Evolutionary conservation across 306 rosid genomes (phyloP), one percentile per base, ranked within the genome.

Genomic region (Benincasa hispida): DNA sequence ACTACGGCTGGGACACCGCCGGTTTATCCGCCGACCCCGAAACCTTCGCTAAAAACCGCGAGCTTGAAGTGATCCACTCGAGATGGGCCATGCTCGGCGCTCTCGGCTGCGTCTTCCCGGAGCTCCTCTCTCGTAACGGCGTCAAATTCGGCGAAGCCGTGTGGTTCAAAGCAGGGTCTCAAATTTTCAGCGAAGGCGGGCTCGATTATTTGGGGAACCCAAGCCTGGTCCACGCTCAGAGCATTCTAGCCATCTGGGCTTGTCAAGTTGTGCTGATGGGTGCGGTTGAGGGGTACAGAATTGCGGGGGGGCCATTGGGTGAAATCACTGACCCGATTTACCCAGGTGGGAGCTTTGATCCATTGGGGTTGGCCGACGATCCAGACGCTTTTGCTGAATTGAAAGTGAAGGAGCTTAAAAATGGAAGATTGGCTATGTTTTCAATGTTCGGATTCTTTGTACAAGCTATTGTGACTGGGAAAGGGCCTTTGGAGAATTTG

Each of bases 1-100:
- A 83, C 56, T 83, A 83, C 32, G 81, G 86, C 3, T 84, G 83
- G 87, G 87, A 81, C 78, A 84, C 83, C 0, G 83, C 83, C 12
- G 85, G 87, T 0, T 79, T 81, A n/a, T 84, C 78, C 3, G 83
- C 85, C 0, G 81, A 84, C 53, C 85, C 81, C 1, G 81, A 81
- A 28, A 84, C 83, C 28, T 84, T 83, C 28, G 81, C 83, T 30
- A 76, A 76, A 68, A 83, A 79, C 74, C 79, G 85, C 3, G 85
- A 82, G 60, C 80, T 82, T 0, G 82, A 82, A 2, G 85, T 82
- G 2, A 82, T 82, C 74, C 84, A 77, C 34, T 81, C 78, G 0
- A 77, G 84, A 14, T 77, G 84, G 78, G 83, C 83, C 55, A 76
- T 81, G 83, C 80, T 81, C 1, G 83, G 65, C 0, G 82, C 87